These are phyloP conservation scores for Ophiostoma piceae DNA, from an alignment of 2,329 filamentous ascomycete genomes.

Conservation along the genomic window DNA sequence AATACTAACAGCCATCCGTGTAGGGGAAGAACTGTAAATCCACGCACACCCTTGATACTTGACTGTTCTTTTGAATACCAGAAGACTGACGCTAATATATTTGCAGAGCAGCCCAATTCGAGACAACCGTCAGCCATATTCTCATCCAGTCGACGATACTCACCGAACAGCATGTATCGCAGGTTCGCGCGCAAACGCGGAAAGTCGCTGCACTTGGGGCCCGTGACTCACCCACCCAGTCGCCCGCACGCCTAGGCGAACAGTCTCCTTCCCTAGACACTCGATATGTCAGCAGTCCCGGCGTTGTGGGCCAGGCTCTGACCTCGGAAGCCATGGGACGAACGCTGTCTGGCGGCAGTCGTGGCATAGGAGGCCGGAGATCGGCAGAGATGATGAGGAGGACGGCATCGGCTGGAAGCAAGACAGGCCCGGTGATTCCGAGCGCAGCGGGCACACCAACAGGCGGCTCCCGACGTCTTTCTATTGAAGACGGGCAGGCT, in stretches of 20 bases:
- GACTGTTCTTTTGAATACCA: not conserved
- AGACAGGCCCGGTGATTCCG: constrained; percentile 26
- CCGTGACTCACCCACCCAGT: constrained; percentile 51
- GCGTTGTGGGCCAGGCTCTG: not conserved
- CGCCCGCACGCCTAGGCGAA: constrained; percentile 45
- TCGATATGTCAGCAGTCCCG: constrained; percentile 26
- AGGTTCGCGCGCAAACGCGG: constrained; percentile 84
- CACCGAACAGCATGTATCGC: constrained; percentile 82
- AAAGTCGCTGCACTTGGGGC: constrained; percentile 50
- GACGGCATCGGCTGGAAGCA: constrained; percentile 42
- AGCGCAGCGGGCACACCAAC: constrained; percentile 38
- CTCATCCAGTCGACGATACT: constrained; percentile 91
- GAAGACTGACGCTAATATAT: not conserved
- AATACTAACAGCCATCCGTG: not conserved
- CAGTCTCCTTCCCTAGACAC: not conserved
- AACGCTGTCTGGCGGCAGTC: constrained; percentile 43
- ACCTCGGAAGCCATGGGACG: constrained; percentile 47
- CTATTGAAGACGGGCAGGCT: constrained; percentile 17
- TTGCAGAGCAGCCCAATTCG: constrained; percentile 64
- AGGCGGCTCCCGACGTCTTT: constrained; percentile 28
- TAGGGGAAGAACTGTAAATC: constrained; percentile 64
- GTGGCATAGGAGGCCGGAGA: not conserved
- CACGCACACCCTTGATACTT: not conserved
- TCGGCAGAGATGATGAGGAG: constrained; percentile 46
- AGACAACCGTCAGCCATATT: constrained; percentile 81